Percentiles rank a stretch among this genome's conserved stretches.
These are phyloP conservation scores for Apophysomyces variabilis DNA, from an alignment of 371 early-diverging fungal species.

Conservation along the genomic window DNA sequence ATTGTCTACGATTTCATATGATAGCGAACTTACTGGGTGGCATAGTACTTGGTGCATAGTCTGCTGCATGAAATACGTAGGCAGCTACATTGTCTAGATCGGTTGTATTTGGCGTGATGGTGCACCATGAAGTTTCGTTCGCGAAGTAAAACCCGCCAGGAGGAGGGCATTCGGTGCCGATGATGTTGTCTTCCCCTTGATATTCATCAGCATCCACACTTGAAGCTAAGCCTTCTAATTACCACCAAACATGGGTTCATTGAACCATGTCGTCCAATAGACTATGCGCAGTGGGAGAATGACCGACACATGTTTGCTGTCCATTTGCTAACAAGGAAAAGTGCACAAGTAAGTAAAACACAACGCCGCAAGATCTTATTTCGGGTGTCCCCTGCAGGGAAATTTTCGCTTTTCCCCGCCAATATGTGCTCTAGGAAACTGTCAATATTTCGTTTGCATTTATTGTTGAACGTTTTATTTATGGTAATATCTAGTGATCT, in stretches of 20 bases:
- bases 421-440: no score
- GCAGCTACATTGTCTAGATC: constrained; percentile 30
- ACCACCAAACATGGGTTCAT: constrained; percentile 22
- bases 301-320: neutral
- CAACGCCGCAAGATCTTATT: neutral
- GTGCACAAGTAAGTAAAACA: neutral
- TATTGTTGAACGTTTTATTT: no score
- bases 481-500: no score
- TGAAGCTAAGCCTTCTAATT: neutral
- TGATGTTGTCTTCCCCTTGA: constrained; percentile 15
- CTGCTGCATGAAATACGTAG: constrained; percentile 42
- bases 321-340: neutral
- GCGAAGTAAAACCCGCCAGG: constrained; percentile 29
- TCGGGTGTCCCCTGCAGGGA: neutral
- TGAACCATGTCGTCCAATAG: constrained; percentile 40
- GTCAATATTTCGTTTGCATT: no score
- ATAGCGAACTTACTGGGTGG: constrained; percentile 28
- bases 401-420: no score
- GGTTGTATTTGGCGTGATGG: constrained; percentile 26
- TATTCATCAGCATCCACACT: constrained; percentile 17
- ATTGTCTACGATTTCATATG: neutral
- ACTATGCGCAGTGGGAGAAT: constrained; percentile 39
- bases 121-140: constrained; percentile 35
- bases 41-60: constrained; percentile 17
- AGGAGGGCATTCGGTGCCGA: constrained; percentile 28